Evolutionary conservation across 495 filamentous ascomycete genomes (phyloP).

Genomic region (Neurospora sp.): DNA sequence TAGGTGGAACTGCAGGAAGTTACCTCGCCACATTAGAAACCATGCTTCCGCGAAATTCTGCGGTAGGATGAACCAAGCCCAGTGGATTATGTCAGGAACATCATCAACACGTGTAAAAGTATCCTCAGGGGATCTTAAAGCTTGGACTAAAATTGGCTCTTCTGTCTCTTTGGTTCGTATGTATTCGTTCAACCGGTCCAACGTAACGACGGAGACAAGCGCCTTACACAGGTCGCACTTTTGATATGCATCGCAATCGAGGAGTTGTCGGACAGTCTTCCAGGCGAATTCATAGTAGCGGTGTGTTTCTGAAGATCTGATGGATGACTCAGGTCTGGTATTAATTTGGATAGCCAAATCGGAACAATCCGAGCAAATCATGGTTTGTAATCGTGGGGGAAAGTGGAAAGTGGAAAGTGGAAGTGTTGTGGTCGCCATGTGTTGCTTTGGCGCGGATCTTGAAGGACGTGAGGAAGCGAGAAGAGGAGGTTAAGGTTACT

Average conservation of each 20-base stretch:
- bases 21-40: background rate
- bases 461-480: too few relatives aligned
- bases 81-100: background rate
- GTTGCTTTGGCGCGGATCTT: too few relatives aligned
- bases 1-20: background rate
- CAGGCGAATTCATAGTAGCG: background rate
- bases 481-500: too few relatives aligned
- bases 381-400: too few relatives aligned
- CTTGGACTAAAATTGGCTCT: background rate
- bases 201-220: background rate
- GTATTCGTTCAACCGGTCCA: background rate
- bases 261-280: background rate
- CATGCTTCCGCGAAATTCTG: background rate
- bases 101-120: background rate
- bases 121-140: background rate
- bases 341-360: background rate
- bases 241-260: background rate
- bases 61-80: background rate
- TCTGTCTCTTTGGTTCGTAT: background rate
- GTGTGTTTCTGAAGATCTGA: background rate
- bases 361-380: background rate
- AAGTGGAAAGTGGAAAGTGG: too few relatives aligned
- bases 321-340: background rate
- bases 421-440: too few relatives aligned
- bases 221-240: background rate